Evolutionary conservation across 148 eudicot species (phyloP).

Genomic region (Silene conica): DNA sequence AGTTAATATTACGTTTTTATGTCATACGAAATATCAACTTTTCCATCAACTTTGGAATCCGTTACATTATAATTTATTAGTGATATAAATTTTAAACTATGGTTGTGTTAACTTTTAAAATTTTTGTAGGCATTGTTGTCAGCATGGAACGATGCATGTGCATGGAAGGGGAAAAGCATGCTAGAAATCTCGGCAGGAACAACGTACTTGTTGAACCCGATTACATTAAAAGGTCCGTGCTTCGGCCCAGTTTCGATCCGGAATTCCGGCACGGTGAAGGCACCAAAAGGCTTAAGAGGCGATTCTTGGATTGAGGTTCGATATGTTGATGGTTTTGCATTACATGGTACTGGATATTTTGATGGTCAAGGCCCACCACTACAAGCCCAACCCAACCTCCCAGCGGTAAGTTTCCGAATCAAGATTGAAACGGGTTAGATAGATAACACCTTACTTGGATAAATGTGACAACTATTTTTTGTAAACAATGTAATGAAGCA

Average conservation of each 20-base stretch:
- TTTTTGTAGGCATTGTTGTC: constrained; percentile 37
- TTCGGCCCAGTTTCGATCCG: constrained; percentile 28
- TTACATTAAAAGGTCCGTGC: constrained; percentile 47
- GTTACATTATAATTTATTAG: too few species aligned
- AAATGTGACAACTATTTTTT: too few species aligned
- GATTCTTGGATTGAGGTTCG: constrained; percentile 45
- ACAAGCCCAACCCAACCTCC: constrained; percentile 25
- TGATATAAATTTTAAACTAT: too few species aligned
- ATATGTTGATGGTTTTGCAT: constrained; percentile 28
- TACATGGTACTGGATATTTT: constrained; percentile 45
- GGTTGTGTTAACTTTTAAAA: too few species aligned
- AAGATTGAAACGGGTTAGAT: too few species aligned
- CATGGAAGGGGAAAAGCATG: constrained; percentile 28
- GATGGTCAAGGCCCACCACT: constrained; percentile 46
- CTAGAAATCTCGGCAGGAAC: constrained; percentile 35
- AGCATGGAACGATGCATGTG: constrained; percentile 62
- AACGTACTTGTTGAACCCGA: constrained; percentile 29
- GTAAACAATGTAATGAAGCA: too few species aligned
- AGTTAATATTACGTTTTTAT: too few species aligned
- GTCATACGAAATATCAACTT: too few species aligned
- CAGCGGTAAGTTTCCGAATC: constrained; percentile 31
- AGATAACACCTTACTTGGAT: too few species aligned
- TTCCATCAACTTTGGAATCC: too few species aligned
- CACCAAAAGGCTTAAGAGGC: constrained; percentile 26
- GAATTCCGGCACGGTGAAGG: constrained; percentile 37